Evolutionary conservation across 176 grass and related monocot genomes (phyloP), one percentile per base, ranked within the genome.

Genomic region (Aegilops sharonensis): DNA sequence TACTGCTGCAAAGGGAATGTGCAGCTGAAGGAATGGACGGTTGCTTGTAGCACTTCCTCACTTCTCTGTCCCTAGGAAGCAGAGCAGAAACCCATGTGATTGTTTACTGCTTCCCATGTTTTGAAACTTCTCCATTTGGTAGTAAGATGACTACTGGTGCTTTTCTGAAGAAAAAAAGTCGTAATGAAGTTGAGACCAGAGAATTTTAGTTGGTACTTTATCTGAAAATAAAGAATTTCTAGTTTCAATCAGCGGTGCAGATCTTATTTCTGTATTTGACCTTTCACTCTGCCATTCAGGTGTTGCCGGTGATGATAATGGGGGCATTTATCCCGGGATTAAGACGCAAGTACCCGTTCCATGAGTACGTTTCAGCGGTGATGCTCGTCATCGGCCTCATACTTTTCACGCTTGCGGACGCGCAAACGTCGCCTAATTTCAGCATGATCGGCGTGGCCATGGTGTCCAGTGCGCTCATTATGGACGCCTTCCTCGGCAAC

Each of bases 401-500:
- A 86, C 78, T 98, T 11, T 94, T 98, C 62, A 98, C 96, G 0
- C 88, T 98, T 1, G 96, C 93, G 1, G 96, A 98, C 29, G 96
- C 96, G 1, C 91, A 98, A n/a, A 86, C 96, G 0, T 98, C 93
- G 2, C 96, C 96, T 3, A 91, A 98, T 63, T 98, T 98, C 57
- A 98, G 90, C 81, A 54, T 98, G 64, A 35, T 91, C 2, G 96
- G 96, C 0, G 96, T 98, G 42, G 61, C 90, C 27, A 98, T 98
- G 96, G 96, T 98, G 29, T 94, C 90, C 0, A 87, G 88, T 6
- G 96, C 93, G 0, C 88, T 98, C 12, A 65, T 95, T 25, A 98
- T 98, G 96, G 96, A 98, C 66, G 91, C 96, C 12, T 98, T 98
- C 78, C 84, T 98, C 3, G 96, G 96, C 12, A 98, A 98, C 50